Percentiles rank a stretch among this genome's conserved stretches.
phyloP scores from a whole-genome alignment of 345 rosid genomes.

The Gossypium bickii region DNA sequence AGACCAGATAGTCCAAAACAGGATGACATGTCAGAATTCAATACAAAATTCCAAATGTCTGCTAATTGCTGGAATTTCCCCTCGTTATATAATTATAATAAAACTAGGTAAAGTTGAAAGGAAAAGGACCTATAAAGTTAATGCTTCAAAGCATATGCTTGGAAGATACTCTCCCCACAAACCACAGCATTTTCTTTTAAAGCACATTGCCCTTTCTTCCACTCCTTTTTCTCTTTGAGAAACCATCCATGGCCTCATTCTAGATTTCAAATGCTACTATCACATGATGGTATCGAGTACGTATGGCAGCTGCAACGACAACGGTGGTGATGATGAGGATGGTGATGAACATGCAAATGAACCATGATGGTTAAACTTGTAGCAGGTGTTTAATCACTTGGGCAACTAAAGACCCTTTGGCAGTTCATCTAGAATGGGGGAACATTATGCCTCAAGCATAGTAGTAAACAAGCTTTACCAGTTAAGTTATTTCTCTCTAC shows the following conservation, averaged over 20 bases:
- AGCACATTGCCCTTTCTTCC: background rate
- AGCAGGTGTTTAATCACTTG: conserved; percentile 13
- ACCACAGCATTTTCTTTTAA: background rate
- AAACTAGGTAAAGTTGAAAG: background rate
- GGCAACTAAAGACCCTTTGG: conserved; percentile 23
- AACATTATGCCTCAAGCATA: background rate
- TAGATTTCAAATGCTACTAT: background rate
- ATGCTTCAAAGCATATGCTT: conserved; percentile 36
- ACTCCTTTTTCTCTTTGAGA: background rate
- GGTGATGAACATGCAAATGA: conserved; percentile 1
- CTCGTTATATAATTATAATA: background rate
- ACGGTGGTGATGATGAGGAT: background rate
- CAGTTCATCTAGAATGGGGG: conserved; percentile 12
- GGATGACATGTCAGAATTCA: conserved; percentile 7
- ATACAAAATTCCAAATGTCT: background rate
- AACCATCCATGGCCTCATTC: background rate
- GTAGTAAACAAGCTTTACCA: background rate
- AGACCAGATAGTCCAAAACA: conserved; percentile 10
- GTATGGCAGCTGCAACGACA: background rate
- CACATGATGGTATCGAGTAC: background rate
- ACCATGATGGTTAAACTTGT: background rate
- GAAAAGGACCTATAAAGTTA: conserved; percentile 9
- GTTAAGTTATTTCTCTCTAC: background rate
- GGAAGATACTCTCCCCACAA: conserved; percentile 26
- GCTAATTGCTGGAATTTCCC: background rate